phyloP scores from a whole-genome alignment of 768 basidiomycete genomes.

The Kwoniella europaea region DNA sequence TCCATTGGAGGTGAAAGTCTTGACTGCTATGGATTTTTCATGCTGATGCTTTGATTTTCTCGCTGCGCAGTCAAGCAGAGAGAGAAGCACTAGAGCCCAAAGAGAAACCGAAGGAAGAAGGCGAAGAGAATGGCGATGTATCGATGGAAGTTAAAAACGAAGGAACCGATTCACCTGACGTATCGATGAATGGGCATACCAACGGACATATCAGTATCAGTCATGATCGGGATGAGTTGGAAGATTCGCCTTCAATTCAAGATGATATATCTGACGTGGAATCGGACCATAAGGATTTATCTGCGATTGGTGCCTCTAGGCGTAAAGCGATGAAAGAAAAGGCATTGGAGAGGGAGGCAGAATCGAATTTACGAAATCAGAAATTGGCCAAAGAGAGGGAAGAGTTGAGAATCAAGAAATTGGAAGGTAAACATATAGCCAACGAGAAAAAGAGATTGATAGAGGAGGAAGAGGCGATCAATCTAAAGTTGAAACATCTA shows the following conservation, averaged over 20 bases:
- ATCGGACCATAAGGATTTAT: constrained; percentile 58
- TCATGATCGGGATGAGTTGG: constrained; percentile 41
- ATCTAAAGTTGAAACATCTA: constrained; percentile 79
- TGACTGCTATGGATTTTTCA: not conserved
- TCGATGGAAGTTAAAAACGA: constrained; percentile 47
- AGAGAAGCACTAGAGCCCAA: constrained; percentile 51
- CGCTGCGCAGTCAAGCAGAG: constrained; percentile 49
- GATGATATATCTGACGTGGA: constrained; percentile 63
- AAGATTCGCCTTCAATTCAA: constrained; percentile 36
- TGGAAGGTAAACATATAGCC: constrained; percentile 77
- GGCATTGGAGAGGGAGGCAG: constrained; percentile 58
- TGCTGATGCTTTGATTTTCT: not conserved
- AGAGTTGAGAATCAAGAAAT: constrained; percentile 75
- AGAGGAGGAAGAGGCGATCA: constrained; percentile 83
- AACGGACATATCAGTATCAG: constrained; percentile 21
- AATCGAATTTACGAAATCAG: constrained; percentile 62
- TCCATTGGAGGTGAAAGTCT: too few relatives aligned
- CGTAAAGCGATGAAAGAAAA: constrained; percentile 49
- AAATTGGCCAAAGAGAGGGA: constrained; percentile 79
- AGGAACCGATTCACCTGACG: constrained; percentile 21
- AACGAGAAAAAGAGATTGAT: constrained; percentile 82
- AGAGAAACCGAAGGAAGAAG: constrained; percentile 30
- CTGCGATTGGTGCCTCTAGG: constrained; percentile 32
- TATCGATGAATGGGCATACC: constrained; percentile 31
- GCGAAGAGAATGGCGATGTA: constrained; percentile 45